phyloP scores from a whole-genome alignment of 2,329 filamentous ascomycete species.

The Colletotrichum caudatum region DNA sequence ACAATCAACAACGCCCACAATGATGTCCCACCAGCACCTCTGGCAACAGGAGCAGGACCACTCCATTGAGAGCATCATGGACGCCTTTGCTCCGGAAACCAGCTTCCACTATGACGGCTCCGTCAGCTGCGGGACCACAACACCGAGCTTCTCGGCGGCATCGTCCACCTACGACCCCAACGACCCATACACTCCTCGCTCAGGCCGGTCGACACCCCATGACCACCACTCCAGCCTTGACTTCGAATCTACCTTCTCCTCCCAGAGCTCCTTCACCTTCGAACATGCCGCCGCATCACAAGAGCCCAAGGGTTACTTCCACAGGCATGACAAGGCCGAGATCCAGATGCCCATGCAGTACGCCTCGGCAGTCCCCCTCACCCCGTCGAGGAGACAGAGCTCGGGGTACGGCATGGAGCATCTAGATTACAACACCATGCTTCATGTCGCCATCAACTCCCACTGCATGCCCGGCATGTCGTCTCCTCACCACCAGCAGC shows the following conservation, averaged over 20 bases:
- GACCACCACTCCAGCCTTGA: conserved; percentile 50
- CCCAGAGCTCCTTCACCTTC: conserved; percentile 45
- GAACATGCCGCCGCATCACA: conserved; percentile 34
- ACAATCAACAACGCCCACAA: conserved; percentile 35
- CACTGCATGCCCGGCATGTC: conserved; percentile 42
- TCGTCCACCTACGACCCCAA: conserved; percentile 57
- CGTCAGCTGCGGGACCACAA: conserved; percentile 39
- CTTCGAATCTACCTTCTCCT: conserved; percentile 51
- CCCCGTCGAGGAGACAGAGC: conserved; percentile 38
- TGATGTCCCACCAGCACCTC: conserved; percentile 38
- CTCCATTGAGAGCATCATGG: conserved; percentile 41
- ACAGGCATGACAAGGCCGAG: conserved; percentile 36
- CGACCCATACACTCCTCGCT: conserved; percentile 59
- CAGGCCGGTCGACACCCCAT: conserved; percentile 58
- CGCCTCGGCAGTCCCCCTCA: conserved; percentile 31
- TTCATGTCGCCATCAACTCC: conserved; percentile 47
- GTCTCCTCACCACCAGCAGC: conserved; percentile 32
- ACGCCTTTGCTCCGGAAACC: conserved; percentile 39
- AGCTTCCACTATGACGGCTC: conserved; percentile 41
- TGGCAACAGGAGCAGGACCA: conserved; percentile 40
- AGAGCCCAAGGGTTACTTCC: conserved; percentile 37
- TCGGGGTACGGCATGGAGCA: conserved; percentile 45
- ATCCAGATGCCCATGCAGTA: conserved; percentile 37
- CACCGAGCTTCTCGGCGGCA: conserved; percentile 47
- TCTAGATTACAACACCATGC: conserved; percentile 55